Percentiles rank a stretch among this genome's conserved stretches.
Evolutionary conservation across 2,329 filamentous ascomycete genomes (phyloP).

Genomic region (Anisogramma anomala): DNA sequence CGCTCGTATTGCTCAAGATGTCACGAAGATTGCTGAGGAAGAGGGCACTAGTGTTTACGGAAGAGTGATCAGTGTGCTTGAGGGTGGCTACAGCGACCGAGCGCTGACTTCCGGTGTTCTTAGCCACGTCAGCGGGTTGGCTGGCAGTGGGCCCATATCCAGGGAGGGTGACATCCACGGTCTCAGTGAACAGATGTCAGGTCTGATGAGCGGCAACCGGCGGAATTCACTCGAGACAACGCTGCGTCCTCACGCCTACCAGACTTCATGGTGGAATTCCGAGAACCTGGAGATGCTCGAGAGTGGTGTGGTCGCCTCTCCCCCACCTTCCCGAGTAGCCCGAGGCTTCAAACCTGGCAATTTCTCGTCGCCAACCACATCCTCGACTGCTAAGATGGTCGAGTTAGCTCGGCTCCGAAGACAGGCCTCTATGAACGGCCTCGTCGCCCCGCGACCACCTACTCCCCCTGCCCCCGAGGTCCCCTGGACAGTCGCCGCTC

Average conservation of each 20-base stretch:
- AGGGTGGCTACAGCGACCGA: constrained; percentile 91
- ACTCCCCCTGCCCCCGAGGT: constrained; percentile 70
- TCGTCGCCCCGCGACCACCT: constrained; percentile 33
- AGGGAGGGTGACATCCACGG: constrained; percentile 33
- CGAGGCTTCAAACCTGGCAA: constrained; percentile 51
- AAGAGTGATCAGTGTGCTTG: constrained; percentile 81
- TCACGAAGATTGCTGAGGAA: constrained; percentile 71
- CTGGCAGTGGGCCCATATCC: constrained; percentile 37
- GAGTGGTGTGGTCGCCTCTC: constrained; percentile 38
- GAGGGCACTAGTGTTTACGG: constrained; percentile 68
- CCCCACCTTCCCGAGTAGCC: constrained; percentile 39
- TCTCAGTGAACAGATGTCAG: constrained; percentile 42
- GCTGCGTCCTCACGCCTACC: constrained; percentile 38
- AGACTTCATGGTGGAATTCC: constrained; percentile 61
- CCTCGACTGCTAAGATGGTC: constrained; percentile 70
- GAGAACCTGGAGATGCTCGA: constrained; percentile 60
- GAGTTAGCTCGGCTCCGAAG: constrained; percentile 54
- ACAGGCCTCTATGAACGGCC: constrained; percentile 44
- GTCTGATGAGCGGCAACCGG: constrained; percentile 26
- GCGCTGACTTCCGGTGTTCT: constrained; percentile 79
- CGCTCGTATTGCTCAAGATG: constrained; percentile 75
- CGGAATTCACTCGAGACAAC: constrained; percentile 21
- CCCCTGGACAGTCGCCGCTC: constrained; percentile 71
- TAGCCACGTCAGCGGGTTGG: constrained; percentile 79
- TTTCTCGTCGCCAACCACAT: constrained; percentile 78